phyloP scores from a whole-genome alignment of 345 rosid species.

The Capsella bursapastoris region DNA sequence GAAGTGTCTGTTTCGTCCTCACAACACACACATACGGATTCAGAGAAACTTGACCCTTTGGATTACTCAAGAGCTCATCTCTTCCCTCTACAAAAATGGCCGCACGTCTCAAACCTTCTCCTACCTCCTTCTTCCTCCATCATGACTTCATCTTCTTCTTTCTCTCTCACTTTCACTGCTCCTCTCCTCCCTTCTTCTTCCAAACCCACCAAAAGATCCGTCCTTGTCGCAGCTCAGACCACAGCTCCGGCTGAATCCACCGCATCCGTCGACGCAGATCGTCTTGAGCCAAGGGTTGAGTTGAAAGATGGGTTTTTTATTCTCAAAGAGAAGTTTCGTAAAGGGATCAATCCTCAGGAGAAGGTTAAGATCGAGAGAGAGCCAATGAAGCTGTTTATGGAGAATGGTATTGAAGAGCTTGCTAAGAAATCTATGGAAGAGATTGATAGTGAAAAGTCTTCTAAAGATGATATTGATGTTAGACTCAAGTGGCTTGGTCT shows the following conservation, averaged over 20 bases:
- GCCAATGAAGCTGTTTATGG: conserved; percentile 85
- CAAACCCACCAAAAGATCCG: conserved; percentile 54
- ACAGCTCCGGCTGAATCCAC: conserved; percentile 46
- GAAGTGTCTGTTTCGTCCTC: conserved; percentile 43
- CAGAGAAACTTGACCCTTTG: conserved; percentile 56
- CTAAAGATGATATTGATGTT: conserved; percentile 82
- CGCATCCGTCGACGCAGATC: conserved; percentile 52
- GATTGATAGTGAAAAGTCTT: conserved; percentile 59
- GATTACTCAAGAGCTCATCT: conserved; percentile 56
- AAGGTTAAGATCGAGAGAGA: conserved; percentile 85
- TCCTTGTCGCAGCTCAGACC: conserved; percentile 50
- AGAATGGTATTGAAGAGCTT: conserved; percentile 74
- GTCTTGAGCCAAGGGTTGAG: conserved; percentile 86
- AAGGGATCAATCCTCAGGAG: conserved; percentile 86
- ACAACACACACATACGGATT: conserved; percentile 23
- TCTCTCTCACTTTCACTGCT: conserved; percentile 59
- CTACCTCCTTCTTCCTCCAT: conserved; percentile 18
- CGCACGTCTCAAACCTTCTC: conserved; percentile 37
- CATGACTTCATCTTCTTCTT: conserved; percentile 51
- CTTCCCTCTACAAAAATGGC: conserved; percentile 55
- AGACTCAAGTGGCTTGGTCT: conserved; percentile 99
- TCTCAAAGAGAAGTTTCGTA: conserved; percentile 85
- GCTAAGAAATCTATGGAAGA: conserved; percentile 79
- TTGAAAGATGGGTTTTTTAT: conserved; percentile 74
- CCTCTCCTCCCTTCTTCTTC: conserved; percentile 37